phyloP scores from a whole-genome alignment of 208 protist genomes.

The Crithidia fasciculata region DNA sequence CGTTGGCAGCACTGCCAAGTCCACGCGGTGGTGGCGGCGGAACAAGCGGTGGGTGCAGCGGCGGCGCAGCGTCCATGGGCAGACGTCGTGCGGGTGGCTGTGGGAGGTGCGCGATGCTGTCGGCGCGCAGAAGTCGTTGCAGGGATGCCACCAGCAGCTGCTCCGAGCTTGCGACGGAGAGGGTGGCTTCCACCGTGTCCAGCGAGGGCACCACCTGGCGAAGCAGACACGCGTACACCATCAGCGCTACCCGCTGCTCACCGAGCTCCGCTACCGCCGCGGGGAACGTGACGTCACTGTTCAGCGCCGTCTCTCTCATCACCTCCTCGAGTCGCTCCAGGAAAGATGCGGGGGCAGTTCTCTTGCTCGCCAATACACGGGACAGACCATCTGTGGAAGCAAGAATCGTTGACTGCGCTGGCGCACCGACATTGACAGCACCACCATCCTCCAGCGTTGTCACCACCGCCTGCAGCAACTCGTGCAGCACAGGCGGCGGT shows the following conservation, averaged over 20 bases:
- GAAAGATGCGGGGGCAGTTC: neutral
- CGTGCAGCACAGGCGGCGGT: conserved; percentile 18
- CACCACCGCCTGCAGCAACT: conserved; percentile 26
- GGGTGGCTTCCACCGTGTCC: conserved; percentile 6
- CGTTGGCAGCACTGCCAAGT: conserved; percentile 19
- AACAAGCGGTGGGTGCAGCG: conserved; percentile 17
- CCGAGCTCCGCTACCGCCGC: neutral
- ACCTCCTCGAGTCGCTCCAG: conserved; percentile 12
- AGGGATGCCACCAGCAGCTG: conserved; percentile 13
- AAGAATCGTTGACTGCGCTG: too few species aligned
- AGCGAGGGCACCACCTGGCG: conserved; percentile 29
- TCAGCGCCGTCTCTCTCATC: neutral
- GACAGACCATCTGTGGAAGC: too few species aligned
- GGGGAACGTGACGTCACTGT: neutral
- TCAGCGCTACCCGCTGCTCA: conserved; percentile 12
- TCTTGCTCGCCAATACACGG: too few species aligned
- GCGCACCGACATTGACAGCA: neutral
- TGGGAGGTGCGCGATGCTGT: neutral
- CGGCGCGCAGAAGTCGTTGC: conserved; percentile 11
- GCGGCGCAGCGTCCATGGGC: conserved; percentile 12
- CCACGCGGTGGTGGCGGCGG: conserved; percentile 15
- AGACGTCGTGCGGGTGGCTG: neutral
- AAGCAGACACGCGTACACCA: conserved; percentile 31
- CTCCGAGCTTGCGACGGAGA: conserved; percentile 19
- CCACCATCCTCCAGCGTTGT: neutral